Evolutionary conservation across 1,139 yeast species (phyloP), one percentile per base, ranked within the genome.

Genomic region (Yamadazyma pseudoaaseri): DNA sequence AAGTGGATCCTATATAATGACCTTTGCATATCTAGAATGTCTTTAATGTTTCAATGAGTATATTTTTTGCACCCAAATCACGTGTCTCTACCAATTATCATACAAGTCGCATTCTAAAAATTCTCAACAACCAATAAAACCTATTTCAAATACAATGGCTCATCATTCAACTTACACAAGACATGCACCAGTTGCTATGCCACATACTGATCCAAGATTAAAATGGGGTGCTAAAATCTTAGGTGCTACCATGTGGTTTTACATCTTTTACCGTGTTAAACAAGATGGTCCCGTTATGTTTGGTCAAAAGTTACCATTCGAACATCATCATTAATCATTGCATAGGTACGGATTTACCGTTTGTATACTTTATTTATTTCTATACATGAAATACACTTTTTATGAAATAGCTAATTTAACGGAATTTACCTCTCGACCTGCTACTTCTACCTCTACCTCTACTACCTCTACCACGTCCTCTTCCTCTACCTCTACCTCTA

Each of bases 201-300:
- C 83, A 14, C 76, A 76, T 42, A 78, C 73, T 23, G 76, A 75
- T 37, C 66, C 72, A 13, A 58, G 69, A 36, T 72, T 81, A 51
- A 69, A 73, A 43, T 73, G 79, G 67, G 70, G 79, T 17, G 73
- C 86, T 33, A 80, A 81, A 52, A 56, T 72, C 25, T 70, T 85
- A 35, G 94, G 95, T 6, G 94, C 90, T 29, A 74, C 87, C 42
- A 81, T 84, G 90, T 84, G 92, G 89, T 85, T 84, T 60, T 85
- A 86, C 82, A 75, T 85, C 44, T 73, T 85, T 57, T 84, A 83
- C 72, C 70, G 95, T 58, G 66, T 84, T 31, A 80, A 82, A 60
- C 82, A 83, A 60, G 90, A 79, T 47, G 79, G 79, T 43, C 76
- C 77, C 40, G 78, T 74, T 26, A 73, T 79, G 70, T 66, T 72